Percentiles rank a stretch among this genome's conserved stretches.
These are phyloP conservation scores for Trypanosoma scelopori DNA, from an alignment of 208 protist genomes.

Conservation along the genomic window DNA sequence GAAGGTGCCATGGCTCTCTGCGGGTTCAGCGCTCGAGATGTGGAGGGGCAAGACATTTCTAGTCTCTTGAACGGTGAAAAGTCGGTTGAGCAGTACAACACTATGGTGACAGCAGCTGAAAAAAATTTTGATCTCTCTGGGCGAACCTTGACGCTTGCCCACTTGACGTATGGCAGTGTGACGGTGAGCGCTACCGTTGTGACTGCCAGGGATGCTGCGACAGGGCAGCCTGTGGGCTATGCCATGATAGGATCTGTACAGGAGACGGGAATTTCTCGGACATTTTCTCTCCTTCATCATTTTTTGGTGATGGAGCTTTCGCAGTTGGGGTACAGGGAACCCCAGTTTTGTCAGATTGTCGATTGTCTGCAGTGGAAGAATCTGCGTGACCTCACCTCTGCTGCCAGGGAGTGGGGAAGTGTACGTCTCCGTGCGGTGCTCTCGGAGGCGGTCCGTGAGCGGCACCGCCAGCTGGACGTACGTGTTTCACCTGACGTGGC, in stretches of 20 bases:
- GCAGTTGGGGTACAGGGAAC: constrained; percentile 36
- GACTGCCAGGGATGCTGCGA: constrained; percentile 33
- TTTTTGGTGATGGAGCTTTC: constrained; percentile 55
- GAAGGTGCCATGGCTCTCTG: constrained; percentile 47
- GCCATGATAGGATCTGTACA: constrained; percentile 57
- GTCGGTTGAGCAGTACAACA: constrained; percentile 55
- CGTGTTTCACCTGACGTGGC: constrained; percentile 55
- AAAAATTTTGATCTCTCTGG: constrained; percentile 49
- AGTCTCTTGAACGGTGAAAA: constrained; percentile 62
- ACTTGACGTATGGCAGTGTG: constrained; percentile 54
- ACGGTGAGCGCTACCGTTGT: constrained; percentile 49
- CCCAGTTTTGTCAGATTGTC: constrained; percentile 46
- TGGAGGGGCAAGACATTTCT: constrained; percentile 56
- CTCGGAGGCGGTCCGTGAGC: constrained; percentile 51
- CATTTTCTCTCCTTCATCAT: constrained; percentile 48
- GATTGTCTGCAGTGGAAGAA: constrained; percentile 64
- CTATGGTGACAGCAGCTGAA: constrained; percentile 51
- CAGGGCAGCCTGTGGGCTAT: constrained; percentile 41
- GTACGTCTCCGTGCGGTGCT: constrained; percentile 52
- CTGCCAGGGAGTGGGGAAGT: constrained; percentile 43
- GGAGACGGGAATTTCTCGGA: constrained; percentile 45
- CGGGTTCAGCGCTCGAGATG: constrained; percentile 53
- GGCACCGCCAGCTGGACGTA: constrained; percentile 44
- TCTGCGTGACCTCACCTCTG: constrained; percentile 43
- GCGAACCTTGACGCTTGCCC: constrained; percentile 44